Percentiles rank a stretch among this genome's conserved stretches.
Conservation (phyloP, 1,284 basidiomycete species). For the Heterobasidion parviporum region DNA sequence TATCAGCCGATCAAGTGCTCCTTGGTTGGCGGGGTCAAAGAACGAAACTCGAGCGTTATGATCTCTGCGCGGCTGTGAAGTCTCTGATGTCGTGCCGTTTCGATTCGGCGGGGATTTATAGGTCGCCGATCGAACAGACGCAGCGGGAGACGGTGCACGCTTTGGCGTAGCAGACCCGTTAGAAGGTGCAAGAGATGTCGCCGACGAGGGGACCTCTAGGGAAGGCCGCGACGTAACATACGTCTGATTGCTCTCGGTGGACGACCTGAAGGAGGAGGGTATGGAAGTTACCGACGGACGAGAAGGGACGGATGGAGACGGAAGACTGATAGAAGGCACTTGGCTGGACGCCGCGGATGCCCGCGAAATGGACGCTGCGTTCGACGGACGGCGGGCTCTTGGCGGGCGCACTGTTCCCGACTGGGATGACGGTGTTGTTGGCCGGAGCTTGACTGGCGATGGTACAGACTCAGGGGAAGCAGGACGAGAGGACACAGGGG, state of each 20-base stretch:
- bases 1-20: conserved; percentile 65
- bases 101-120: conserved; percentile 14
- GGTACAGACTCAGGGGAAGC: conserved; percentile 5
- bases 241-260: conserved; percentile 13
- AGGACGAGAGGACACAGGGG: conserved; percentile 4
- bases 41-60: conserved; percentile 70
- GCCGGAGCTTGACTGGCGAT: conserved; percentile 14
- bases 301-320: conserved; percentile 8
- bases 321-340: conserved; percentile 18
- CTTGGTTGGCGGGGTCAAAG: conserved; percentile 72
- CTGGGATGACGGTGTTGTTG: conserved; percentile 16
- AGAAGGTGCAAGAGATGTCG: conserved; percentile 15
- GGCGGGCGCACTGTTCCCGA: conserved; percentile 16
- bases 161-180: neutral
- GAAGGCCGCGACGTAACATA: conserved; percentile 12
- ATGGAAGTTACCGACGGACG: conserved; percentile 8
- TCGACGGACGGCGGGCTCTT: conserved; percentile 26
- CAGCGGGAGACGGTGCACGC: conserved; percentile 8
- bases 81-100: conserved; percentile 12
- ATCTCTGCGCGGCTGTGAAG: conserved; percentile 33
- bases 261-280: conserved; percentile 8
- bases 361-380: conserved; percentile 19
- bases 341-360: conserved; percentile 16
- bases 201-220: conserved; percentile 18
- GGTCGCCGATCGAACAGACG: neutral